A percentile compares a stretch with the other conserved stretches of the same genome.
These are phyloP conservation scores for Neurospora intermedia DNA, from an alignment of 495 filamentous ascomycete species.

Conservation along the genomic window DNA sequence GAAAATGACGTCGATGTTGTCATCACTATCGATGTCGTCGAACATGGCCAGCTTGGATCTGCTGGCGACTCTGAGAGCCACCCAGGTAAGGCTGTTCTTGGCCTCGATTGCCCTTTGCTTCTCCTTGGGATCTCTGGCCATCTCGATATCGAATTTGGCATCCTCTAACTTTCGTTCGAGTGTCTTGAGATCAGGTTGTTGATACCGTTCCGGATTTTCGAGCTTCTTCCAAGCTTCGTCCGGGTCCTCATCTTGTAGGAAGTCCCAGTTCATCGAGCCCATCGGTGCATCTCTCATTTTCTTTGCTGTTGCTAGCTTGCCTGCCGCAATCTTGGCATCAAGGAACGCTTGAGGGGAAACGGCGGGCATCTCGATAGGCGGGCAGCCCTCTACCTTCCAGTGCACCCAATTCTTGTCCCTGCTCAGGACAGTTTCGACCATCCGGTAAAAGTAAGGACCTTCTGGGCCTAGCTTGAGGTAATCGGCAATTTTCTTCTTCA, in stretches of 20 bases:
- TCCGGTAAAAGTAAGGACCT: conserved; percentile 86
- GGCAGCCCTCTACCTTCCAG: conserved; percentile 93
- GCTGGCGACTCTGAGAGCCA: conserved; percentile 67
- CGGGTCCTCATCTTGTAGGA: conserved; percentile 54
- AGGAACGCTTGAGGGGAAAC: conserved; percentile 54
- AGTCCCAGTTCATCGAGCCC: conserved; percentile 62
- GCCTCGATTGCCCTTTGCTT: conserved; percentile 52
- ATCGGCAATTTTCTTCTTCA: conserved; percentile 58
- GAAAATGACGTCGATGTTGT: conserved; percentile 49
- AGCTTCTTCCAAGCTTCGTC: conserved; percentile 36
- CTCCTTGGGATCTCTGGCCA: conserved; percentile 59
- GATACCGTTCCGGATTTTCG: conserved; percentile 33
- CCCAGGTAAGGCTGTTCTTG: conserved; percentile 82
- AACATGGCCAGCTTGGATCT: conserved; percentile 62
- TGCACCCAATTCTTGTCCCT: conserved; percentile 96
- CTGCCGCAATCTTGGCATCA: conserved; percentile 52
- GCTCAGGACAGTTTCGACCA: conserved; percentile 90
- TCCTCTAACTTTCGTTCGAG: conserved; percentile 52
- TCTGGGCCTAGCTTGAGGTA: conserved; percentile 66
- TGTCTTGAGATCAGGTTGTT: conserved; percentile 32
- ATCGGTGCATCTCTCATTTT: conserved; percentile 54
- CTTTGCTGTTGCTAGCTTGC: conserved; percentile 54
- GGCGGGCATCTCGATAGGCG: conserved; percentile 65
- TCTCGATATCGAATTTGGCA: conserved; percentile 74
- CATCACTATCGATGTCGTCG: conserved; percentile 75